Base-by-base conservation (phyloP, 1,139 yeast species). In the Protomyces inundatus region DNA sequence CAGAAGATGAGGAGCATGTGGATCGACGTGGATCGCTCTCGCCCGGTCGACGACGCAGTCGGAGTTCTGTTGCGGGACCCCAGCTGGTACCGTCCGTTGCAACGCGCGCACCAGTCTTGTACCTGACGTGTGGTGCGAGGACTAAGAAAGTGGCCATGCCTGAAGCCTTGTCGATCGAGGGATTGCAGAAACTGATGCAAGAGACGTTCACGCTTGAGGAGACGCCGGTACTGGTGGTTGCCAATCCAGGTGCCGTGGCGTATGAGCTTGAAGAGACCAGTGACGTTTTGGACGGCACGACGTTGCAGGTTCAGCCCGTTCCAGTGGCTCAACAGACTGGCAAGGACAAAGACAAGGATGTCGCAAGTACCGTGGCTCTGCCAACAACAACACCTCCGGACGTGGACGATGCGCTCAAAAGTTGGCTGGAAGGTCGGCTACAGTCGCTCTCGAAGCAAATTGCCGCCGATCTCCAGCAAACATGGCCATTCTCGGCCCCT, bases 251-350 rank as follows among this genome's bases (percentile, higher is more conserved):
- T 14, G 30, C 4, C 6, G 32, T 42, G 12, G 48, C 48, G 0
- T 91, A 89, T 71, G 97, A 91, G 73, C 76, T 93, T 33, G 98
- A 91, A 67, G 95, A 90, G 61, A n/a, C 46, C 9, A 50, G 40
- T 12, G 59, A 59, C 14, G 37, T 50, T 34, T 14, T 23, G 16
- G 37, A 50, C 12, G 37, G 37, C 6, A 34, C 36, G 2, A 34
- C 10, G 6, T 32, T 50, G 16, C 35, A 50, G 23, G 54, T 33
- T 39, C 12, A 39, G n/a, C 12, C 12, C n/a, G n/a, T 12, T 39
- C 3, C n/a, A 12, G 9, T 4, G 4, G 42, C 12, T 12, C 23
- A 23, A 23, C 23, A 23, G 23, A 23, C 23, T 23, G 23, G 2
- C 23, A 23, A 23, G 23, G 23, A 23, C 23, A 23, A 23, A 23